Base-by-base conservation (phyloP, 1,139 yeast species). In the Geotrichum macrosporum region DNA sequence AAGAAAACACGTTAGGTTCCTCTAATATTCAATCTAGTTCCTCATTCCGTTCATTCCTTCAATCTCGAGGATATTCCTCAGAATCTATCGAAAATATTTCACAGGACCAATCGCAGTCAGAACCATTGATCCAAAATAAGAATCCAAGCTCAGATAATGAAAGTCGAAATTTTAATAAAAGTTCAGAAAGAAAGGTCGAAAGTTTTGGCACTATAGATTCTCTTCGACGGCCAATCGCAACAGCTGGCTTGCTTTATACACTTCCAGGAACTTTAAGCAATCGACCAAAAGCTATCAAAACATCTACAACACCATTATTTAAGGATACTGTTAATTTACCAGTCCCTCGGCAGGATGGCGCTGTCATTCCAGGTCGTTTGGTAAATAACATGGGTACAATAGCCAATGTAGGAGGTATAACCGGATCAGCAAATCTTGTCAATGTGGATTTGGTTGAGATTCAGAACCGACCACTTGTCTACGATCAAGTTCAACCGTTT, bases 231-330 rank as follows among this genome's bases (percentile, higher is more conserved):
- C 54, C 55, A n/a, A 36, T 55, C 2, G 56, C 54, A 8, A 55
- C 59, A 1, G 59, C 57, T 8, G 60, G 60, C 4, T 44, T 53
- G 21, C 35, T 40, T n/a, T 57, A 57, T 39, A n/a, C 48, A 5
- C 49, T 55, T 5, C 57, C 55, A 2, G 60, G 60, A 3, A 32
- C 43, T 5, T 38, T 56, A n/a, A 19, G 24, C 37, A 55, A 48
- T 41, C 40, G 52, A 6, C 57, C 57, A 13, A 21, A 33, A 2
- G 53, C 52, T 16, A 13, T 19, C 16, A 22, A 19, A 19, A 12
- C 32, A 18, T 35, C 36, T 15, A 24, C 40, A 3, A 16, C 40
- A 8, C 30, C 34, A 31, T 22, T 34, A 16, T 29, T 16, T 16
- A 8, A 12, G 15, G 13, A 38, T 6, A 35, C 42, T n/a, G 26